Percentiles rank a stretch among this genome's conserved stretches.
Evolutionary conservation across 2,329 filamentous ascomycete genomes (phyloP).

Genomic region (Pleurostoma richardsiae): DNA sequence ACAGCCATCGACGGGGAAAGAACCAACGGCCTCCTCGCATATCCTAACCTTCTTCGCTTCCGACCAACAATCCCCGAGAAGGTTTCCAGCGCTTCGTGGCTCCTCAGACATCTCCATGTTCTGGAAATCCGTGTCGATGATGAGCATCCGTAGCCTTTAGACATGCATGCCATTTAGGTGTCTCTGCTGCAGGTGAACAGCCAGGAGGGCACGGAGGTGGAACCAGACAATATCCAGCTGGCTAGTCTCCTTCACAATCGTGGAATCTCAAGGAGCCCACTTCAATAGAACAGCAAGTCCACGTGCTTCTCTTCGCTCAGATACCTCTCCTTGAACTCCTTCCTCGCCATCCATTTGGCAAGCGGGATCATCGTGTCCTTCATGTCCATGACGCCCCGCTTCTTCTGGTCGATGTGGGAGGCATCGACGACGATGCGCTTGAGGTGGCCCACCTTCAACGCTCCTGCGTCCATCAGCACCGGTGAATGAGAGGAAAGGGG

Average conservation of each 20-base stretch:
- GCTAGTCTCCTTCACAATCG: too few relatives aligned
- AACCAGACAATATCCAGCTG: too few relatives aligned
- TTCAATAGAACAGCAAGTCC: conserved; percentile 61
- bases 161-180: too few relatives aligned
- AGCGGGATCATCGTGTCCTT: conserved; percentile 84
- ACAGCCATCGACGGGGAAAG: too few relatives aligned
- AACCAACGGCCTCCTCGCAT: too few relatives aligned
- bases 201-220: too few relatives aligned
- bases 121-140: too few relatives aligned
- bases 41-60: too few relatives aligned
- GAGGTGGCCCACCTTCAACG: conserved; percentile 7
- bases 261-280: conserved; percentile 1
- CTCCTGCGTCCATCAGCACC: conserved; percentile 9
- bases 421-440: conserved; percentile 50
- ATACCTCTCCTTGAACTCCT: conserved; percentile 69
- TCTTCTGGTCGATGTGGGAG: conserved; percentile 92
- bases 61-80: too few relatives aligned
- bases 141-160: too few relatives aligned
- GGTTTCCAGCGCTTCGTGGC: too few relatives aligned
- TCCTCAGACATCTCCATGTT: too few relatives aligned
- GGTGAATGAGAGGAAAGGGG: not conserved
- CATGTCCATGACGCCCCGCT: conserved; percentile 91
- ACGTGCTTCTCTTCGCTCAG: conserved; percentile 51
- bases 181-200: not conserved
- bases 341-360: conserved; percentile 64